phyloP scores from a whole-genome alignment of 2,329 filamentous ascomycete genomes.

The Claviceps pusilla region DNA sequence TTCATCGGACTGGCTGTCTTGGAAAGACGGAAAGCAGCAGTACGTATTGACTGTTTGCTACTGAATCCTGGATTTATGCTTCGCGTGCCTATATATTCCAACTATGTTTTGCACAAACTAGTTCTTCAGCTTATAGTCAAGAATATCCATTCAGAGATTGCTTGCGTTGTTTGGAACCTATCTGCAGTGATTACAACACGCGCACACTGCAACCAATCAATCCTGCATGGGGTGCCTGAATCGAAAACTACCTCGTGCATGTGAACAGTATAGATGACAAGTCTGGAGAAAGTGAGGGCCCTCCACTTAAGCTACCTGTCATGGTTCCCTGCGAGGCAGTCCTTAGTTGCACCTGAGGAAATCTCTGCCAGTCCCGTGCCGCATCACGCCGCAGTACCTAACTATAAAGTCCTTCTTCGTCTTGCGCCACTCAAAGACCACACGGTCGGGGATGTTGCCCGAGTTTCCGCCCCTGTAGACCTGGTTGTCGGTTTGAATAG shows the following conservation, averaged over 20 bases:
- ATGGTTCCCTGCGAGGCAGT: background rate
- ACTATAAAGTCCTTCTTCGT: background rate
- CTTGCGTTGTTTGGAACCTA: too few species aligned
- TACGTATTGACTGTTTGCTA: too few species aligned
- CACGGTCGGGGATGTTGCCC: background rate
- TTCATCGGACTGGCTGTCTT: too few species aligned
- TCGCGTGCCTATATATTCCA: too few species aligned
- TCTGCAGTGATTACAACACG: too few species aligned
- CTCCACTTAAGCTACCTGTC: background rate
- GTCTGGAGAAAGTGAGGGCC: too few species aligned
- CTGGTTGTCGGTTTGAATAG: background rate
- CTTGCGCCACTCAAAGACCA: background rate
- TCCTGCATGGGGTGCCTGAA: background rate
- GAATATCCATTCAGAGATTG: too few species aligned
- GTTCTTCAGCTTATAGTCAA: too few species aligned
- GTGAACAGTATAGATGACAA: background rate
- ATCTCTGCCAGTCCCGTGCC: background rate
- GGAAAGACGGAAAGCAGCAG: too few species aligned
- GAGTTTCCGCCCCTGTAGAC: background rate
- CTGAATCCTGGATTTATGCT: too few species aligned
- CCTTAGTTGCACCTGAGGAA: constrained; percentile 5
- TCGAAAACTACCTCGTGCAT: background rate
- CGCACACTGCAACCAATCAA: background rate
- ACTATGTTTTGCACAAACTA: too few species aligned
- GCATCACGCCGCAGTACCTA: constrained; percentile 1